Evolutionary conservation across 768 basidiomycete species (phyloP).

Genomic region (Lentinus brumalis): DNA sequence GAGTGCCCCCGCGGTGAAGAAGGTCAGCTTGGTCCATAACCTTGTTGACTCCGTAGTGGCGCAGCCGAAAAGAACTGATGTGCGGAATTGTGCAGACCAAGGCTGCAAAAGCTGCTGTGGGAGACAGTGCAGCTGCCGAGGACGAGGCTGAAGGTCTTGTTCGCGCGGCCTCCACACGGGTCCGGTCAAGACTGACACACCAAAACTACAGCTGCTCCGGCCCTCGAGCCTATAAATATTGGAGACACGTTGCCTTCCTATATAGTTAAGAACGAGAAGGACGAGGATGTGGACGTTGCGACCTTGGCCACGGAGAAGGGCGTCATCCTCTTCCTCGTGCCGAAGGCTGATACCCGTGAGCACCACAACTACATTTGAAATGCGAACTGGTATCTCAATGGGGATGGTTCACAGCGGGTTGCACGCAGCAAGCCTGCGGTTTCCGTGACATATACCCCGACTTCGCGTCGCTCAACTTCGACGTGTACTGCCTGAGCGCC

Average conservation of each 20-base stretch:
- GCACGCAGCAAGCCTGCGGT: conserved; percentile 90
- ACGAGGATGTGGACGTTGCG: conserved; percentile 70
- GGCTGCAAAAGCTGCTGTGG: conserved; percentile 9
- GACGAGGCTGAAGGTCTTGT: conserved; percentile 4
- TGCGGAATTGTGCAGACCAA: conserved; percentile 13
- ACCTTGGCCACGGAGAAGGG: conserved; percentile 69
- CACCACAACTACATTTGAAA: not conserved
- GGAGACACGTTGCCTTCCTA: conserved; percentile 78
- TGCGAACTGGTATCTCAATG: not conserved
- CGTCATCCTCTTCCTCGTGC: conserved; percentile 79
- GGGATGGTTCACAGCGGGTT: conserved; percentile 59
- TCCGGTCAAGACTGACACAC: not conserved
- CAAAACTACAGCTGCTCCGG: conserved; percentile 16
- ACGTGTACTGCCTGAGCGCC: conserved; percentile 83
- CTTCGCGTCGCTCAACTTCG: conserved; percentile 66
- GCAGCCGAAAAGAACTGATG: not conserved
- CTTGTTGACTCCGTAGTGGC: not conserved
- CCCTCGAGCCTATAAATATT: conserved; percentile 50
- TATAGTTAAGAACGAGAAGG: conserved; percentile 83
- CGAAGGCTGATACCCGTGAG: conserved; percentile 82
- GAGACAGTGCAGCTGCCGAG: conserved; percentile 5
- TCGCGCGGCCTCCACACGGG: not conserved
- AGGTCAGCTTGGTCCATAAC: conserved; percentile 14
- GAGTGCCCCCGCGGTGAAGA: conserved; percentile 24
- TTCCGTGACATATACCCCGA: conserved; percentile 84